Evolutionary conservation across 495 filamentous ascomycete genomes (phyloP).

Genomic region (Aspergillus cristatus): DNA sequence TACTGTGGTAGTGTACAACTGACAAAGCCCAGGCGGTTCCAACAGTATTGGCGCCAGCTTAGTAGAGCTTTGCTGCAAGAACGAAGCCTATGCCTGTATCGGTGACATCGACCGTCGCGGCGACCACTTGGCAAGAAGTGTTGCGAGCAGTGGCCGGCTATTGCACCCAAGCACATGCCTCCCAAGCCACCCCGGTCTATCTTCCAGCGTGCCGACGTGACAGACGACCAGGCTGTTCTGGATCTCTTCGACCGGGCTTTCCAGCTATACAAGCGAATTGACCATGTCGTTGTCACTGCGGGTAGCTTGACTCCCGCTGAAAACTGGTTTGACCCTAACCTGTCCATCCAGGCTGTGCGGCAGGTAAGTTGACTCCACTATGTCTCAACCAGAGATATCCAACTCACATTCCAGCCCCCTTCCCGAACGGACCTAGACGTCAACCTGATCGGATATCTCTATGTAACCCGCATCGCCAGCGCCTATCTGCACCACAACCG

Average conservation of each 20-base stretch:
- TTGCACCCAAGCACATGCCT: conserved; percentile 14
- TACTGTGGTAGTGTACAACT: no score
- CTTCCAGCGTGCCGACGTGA: conserved; percentile 33
- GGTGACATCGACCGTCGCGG: conserved; percentile 25
- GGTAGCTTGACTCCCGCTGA: conserved; percentile 25
- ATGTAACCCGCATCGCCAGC: conserved; percentile 28
- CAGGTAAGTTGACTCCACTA: no score
- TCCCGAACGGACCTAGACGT: conserved; percentile 28
- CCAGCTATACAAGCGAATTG: conserved; percentile 33
- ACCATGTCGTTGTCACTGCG: conserved; percentile 43
- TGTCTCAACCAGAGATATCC: no score
- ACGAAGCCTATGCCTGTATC: conserved; percentile 35
- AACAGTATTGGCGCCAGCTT: no score
- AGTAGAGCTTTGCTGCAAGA: conserved; percentile 31
- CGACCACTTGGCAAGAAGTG: neutral
- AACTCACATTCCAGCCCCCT: no score
- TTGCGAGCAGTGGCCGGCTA: no score
- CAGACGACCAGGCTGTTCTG: conserved; percentile 29
- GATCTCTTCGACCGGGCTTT: conserved; percentile 30
- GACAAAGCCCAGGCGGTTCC: no score
- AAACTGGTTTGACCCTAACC: conserved; percentile 10
- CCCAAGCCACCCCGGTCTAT: conserved; percentile 9
- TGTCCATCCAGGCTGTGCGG: neutral
- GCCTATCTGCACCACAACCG: conserved; percentile 24
- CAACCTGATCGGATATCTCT: conserved; percentile 33